Evolutionary conservation across 208 protist species (phyloP), one percentile per base, ranked within the genome.

Genomic region (Balamuthia mandrillaris): DNA sequence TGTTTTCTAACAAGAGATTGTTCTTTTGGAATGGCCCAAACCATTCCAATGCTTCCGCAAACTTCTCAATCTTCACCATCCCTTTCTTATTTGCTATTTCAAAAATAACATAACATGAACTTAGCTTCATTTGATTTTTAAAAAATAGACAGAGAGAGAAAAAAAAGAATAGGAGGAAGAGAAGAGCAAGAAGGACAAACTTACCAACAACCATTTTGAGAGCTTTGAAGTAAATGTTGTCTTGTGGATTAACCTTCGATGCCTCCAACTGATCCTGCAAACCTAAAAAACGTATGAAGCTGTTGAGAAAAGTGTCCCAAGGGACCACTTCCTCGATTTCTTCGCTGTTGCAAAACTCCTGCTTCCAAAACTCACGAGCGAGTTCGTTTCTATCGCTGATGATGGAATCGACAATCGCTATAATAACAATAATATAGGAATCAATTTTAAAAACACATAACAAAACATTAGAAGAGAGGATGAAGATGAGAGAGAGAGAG

Each of bases 331-430:
- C 75, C 75, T 68, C 10, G 66, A 83, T 44, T 68, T 54, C 9
- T 54, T n/a, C 0, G 75, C 75, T 44, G 29, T 37, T 29, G 75
- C 49, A 65, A 42, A 82, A 65, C 39, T 31, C 58, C 39, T 82
- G 41, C 74, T 82, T 82, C 74, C 74, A 82, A 37, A 82, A 82
- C 21, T 45, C 37, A 21, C 74, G 74, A 3, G 51, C 74, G 29
- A 65, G 74, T n/a, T 45, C 74, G 51, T 82, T 82, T 35, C 51
- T 65, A 21, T 82, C 74, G 54, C 74, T 82, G 21, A 82, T 82
- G 74, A 31, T 82, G 35, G 49, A 35, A 42, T 82, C 74, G 1
- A 82, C 74, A 35, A 82, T 82, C 74, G 63, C 74, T 82, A 52
- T 18, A 21, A 0, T 24, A n/a, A n/a, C n/a, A n/a, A n/a, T n/a